Evolutionary conservation across 345 rosid species (phyloP), one percentile per base, ranked within the genome.

Genomic region (Linum lewisii): DNA sequence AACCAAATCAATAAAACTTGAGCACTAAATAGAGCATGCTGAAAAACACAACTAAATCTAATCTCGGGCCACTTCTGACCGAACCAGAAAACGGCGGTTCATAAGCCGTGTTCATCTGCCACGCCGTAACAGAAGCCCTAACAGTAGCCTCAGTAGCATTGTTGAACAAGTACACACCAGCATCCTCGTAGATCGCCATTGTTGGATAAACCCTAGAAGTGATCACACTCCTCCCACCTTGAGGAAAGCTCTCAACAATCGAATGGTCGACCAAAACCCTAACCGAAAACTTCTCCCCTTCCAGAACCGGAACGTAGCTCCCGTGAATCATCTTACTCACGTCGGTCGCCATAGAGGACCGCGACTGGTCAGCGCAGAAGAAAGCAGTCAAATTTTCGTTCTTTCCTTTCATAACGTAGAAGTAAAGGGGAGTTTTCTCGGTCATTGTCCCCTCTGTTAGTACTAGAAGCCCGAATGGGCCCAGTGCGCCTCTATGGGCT

Each of bases 251-350:
- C 71, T 86, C 95, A 10, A 86, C 74, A 7, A 86, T 79, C 4
- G 95, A 81, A 77, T 92, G 96, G 72, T 88, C 93, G 63, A 84
- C 96, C 85, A 92, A 63, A 63, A 86, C 66, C 75, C 95, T 77
- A 56, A 91, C 20, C 0, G 83, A 72, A 5, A 82, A 53, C n/a
- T 86, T 91, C 68, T 91, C 96, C 42, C 87, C 90, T 42, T 80
- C 58, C 2, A 83, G 73, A 9, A 88, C 90, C 0, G 95, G 96
- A 26, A 92, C 79, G 24, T 55, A 66, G 79, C 77, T 72, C 13
- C 96, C 96, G 15, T 69, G 74, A 15, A 80, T 66, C 15, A 56
- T 65, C 72, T 84, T 87, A 13, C 67, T 70, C 32, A 84, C 95
- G 58, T 91, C 87, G 54, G 23, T 72, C 24, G 98, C 95, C 53